phyloP scores from a whole-genome alignment of 306 rosid genomes.

The Cicer cuneatum region DNA sequence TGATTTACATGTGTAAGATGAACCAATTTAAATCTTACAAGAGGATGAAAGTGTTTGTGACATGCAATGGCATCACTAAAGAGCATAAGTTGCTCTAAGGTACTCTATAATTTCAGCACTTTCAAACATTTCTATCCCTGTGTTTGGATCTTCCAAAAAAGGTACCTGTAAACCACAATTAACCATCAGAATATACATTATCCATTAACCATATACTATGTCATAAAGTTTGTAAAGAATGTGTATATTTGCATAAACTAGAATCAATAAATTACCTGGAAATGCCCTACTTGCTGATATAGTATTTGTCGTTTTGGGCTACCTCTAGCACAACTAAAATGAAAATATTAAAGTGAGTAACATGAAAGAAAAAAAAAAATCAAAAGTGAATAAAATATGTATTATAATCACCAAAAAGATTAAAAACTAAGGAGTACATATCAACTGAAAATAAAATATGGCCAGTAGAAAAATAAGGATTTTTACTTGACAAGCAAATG shows the following conservation, averaged over 20 bases:
- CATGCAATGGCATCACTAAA: slow-evolving; percentile 22
- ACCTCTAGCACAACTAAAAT: slow-evolving; percentile 88
- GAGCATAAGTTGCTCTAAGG: slow-evolving; percentile 82
- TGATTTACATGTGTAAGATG: slow-evolving; percentile 15
- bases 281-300: slow-evolving; percentile 65
- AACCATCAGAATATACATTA: slow-evolving; percentile 22
- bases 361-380: slow-evolving; percentile 29
- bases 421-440: background rate
- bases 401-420: slow-evolving; percentile 4
- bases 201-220: slow-evolving; percentile 31
- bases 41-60: background rate
- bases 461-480: background rate
- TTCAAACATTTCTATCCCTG: slow-evolving; percentile 92
- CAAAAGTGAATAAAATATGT: background rate
- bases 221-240: slow-evolving; percentile 26
- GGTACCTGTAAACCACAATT: slow-evolving; percentile 69
- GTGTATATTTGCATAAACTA: background rate
- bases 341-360: slow-evolving; percentile 43
- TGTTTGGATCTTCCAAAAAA: slow-evolving; percentile 91
- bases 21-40: slow-evolving; percentile 23
- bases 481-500: slow-evolving; percentile 71
- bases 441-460: background rate
- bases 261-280: slow-evolving; percentile 69
- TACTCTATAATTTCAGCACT: slow-evolving; percentile 94
- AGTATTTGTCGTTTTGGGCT: slow-evolving; percentile 82